Conservation (phyloP, 495 filamentous ascomycete species). For the Hyaloscypha hepaticicola region DNA sequence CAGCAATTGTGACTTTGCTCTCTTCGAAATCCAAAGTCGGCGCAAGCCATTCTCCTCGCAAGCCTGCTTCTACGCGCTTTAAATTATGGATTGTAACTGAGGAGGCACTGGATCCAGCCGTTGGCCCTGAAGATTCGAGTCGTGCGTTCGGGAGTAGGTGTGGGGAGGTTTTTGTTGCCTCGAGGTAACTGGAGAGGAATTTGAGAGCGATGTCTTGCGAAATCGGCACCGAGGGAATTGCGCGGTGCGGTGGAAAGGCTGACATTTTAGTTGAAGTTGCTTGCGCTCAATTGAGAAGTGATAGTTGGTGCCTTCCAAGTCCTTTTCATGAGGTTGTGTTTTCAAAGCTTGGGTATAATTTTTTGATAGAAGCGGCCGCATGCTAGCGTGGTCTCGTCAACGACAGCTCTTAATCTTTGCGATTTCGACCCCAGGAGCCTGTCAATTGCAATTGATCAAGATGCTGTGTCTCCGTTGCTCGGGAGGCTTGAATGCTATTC, state of each 20-base stretch:
- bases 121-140: constrained; percentile 59
- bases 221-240: constrained; percentile 46
- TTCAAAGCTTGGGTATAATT: constrained; percentile 8
- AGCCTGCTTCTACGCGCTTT: constrained; percentile 62
- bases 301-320: not conserved
- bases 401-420: not conserved
- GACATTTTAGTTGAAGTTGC: constrained; percentile 30
- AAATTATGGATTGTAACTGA: constrained; percentile 64
- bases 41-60: constrained; percentile 32
- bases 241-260: constrained; percentile 45
- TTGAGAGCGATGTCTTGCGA: constrained; percentile 52
- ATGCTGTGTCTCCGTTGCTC: constrained; percentile 35
- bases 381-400: constrained; percentile 7
- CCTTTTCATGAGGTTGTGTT: not conserved
- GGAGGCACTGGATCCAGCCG: constrained; percentile 48
- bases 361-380: constrained; percentile 7
- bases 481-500: constrained; percentile 28
- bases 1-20: constrained; percentile 6
- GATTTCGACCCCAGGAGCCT: not conserved
- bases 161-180: constrained; percentile 51
- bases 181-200: constrained; percentile 59
- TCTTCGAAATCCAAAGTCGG: constrained; percentile 20
- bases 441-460: constrained; percentile 10
- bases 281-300: not conserved
- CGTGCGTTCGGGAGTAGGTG: constrained; percentile 65